Evolutionary conservation across 208 protist species (phyloP), one percentile per base, ranked within the genome.

Genomic region (Novymonas esmeraldas): DNA sequence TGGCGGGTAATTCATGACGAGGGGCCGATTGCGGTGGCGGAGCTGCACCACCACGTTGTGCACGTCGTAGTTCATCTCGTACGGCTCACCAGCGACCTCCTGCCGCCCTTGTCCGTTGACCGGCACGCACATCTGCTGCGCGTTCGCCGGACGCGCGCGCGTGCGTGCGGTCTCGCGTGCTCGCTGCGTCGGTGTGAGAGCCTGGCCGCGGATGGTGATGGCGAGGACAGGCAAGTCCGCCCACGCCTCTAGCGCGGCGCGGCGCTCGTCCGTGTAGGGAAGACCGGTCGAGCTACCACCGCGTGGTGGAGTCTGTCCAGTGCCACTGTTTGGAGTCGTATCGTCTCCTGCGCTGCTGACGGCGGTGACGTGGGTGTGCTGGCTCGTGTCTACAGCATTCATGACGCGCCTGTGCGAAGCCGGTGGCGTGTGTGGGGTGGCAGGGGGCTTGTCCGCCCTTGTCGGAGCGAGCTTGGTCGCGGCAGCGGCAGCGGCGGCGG

Each of bases 31-130:
- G 22, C 69, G 72, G 57, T 87, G 74, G 2, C 78, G 55, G 6
- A 92, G 42, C 70, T 84, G 77, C 3, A 70, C 77, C 4, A 87
- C 42, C 6, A 86, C 74, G 59, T 92, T 92, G 74, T 92, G 85
- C 44, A 79, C 39, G 16, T 74, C 60, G 31, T 58, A 71, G 56
- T 86, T 73, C 58, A 88, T 45, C 65, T 84, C 77, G 44, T 78
- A 79, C 16, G 73, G 57, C 73, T 92, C 85, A 13, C 85, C 85
- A 11, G 76, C 82, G 24, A 71, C 64, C 70, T 91, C 79, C 39
- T 70, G 67, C 41, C 68, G 55, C 22, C 70, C 80, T 48, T 74
- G 68, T 4, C 64, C 75, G 16, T 74, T 64, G 16, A 74, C 67
- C 22, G 64, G 62, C 11, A 49, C 63, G 44, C 79, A 73, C 62